A percentile compares a stretch with the other conserved stretches of the same genome.
Evolutionary conservation across 805 yeast genomes (phyloP).

Genomic region (Dipodascus geniculatus): DNA sequence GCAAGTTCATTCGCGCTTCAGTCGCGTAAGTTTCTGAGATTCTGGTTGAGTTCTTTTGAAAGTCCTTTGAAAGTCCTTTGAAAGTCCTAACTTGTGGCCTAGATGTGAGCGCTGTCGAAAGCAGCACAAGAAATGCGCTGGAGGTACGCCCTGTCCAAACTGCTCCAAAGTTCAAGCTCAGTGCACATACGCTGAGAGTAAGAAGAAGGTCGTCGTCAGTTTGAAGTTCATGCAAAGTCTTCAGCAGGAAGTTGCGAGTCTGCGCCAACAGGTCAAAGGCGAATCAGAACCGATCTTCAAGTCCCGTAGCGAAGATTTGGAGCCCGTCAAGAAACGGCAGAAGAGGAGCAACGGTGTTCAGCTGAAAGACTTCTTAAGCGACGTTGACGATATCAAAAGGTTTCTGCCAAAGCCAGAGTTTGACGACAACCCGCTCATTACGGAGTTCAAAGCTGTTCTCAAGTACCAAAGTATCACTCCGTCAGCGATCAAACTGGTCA

Average conservation of each 20-base stretch:
- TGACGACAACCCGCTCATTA: neutral
- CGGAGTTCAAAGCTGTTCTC: neutral
- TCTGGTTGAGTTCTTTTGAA: too few species aligned
- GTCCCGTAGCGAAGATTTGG: neutral
- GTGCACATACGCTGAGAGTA: slow-evolving; percentile 17
- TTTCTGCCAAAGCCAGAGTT: neutral
- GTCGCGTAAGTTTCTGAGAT: neutral
- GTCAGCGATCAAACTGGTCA: neutral
- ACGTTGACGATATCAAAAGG: neutral
- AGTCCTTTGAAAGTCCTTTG: too few species aligned
- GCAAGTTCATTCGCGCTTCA: neutral
- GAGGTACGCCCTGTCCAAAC: slow-evolving; percentile 12
- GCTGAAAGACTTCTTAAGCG: neutral
- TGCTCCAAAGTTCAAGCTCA: slow-evolving; percentile 10
- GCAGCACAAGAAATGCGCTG: slow-evolving; percentile 17
- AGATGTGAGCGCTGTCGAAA: slow-evolving; percentile 18
- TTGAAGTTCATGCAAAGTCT: slow-evolving; percentile 13
- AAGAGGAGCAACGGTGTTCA: neutral
- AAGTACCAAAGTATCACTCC: neutral
- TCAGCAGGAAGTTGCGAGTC: slow-evolving; percentile 11
- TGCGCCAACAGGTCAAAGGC: slow-evolving; percentile 3
- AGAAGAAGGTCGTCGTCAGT: slow-evolving; percentile 17
- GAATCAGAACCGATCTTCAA: neutral
- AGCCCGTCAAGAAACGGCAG: neutral
- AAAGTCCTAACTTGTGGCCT: neutral